A percentile compares a stretch with the other conserved stretches of the same genome.
Evolutionary conservation across 495 filamentous ascomycete genomes (phyloP).

Genomic region (Pseudomonodictys pantanalensis): DNA sequence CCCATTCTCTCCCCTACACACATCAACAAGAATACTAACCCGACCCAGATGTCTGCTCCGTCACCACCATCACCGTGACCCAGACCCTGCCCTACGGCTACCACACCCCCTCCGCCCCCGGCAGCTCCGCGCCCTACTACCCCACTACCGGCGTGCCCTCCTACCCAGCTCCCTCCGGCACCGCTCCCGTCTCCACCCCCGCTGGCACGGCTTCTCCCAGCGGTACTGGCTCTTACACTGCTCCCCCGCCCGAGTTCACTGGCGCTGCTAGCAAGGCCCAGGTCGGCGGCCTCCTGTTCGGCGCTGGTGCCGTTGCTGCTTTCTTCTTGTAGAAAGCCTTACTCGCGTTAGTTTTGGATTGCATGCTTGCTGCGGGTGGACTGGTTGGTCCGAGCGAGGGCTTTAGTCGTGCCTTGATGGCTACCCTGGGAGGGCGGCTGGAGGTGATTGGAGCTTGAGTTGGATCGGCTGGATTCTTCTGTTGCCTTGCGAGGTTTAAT

Average conservation of each 20-base stretch:
- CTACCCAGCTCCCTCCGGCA: not conserved
- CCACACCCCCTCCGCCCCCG: constrained; percentile 5
- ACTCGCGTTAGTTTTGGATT: not conserved
- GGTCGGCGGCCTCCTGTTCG: constrained; percentile 7
- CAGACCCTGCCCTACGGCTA: constrained; percentile 3
- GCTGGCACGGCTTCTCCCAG: constrained; percentile 11
- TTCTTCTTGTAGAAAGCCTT: constrained; percentile 17
- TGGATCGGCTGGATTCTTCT: not conserved
- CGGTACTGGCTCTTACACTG: constrained; percentile 16
- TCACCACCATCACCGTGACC: constrained; percentile 20
- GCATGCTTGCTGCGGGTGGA: not conserved
- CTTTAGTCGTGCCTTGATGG: too few relatives aligned
- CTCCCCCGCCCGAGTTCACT: constrained; percentile 17
- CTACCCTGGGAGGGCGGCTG: not conserved
- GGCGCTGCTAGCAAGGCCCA: constrained; percentile 11
- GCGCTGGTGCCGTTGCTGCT: constrained; percentile 14
- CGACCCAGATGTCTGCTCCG: constrained; percentile 1
- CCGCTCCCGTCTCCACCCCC: not conserved
- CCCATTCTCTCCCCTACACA: not conserved
- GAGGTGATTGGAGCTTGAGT: not conserved
- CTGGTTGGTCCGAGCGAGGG: too few relatives aligned
- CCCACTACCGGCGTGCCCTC: not conserved
- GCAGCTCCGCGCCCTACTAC: not conserved
- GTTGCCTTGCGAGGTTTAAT: constrained; percentile 11
- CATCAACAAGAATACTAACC: not conserved